Percentiles rank a stretch among this genome's conserved stretches.
These are phyloP conservation scores for Monilinia laxa DNA, from an alignment of 2,329 filamentous ascomycete genomes.

Conservation along the genomic window DNA sequence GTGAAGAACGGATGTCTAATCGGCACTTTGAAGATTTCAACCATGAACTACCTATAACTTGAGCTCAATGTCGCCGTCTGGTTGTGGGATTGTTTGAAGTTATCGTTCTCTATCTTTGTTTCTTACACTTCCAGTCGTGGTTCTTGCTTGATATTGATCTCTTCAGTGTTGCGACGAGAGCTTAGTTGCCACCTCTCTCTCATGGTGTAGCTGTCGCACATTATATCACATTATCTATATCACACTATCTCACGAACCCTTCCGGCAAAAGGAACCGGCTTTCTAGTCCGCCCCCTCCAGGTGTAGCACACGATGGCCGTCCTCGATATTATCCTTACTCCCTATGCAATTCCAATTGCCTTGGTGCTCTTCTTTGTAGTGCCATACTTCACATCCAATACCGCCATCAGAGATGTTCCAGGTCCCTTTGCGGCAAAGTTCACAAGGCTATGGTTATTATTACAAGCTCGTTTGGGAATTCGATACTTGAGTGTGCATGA, in stretches of 20 bases:
- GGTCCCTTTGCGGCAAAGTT: slow-evolving; percentile 59
- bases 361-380: slow-evolving; percentile 43
- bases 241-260: background rate
- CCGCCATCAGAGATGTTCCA: slow-evolving; percentile 45
- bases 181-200: background rate
- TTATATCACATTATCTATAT: background rate
- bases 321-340: slow-evolving; percentile 45
- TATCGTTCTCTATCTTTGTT: background rate
- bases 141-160: no score
- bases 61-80: slow-evolving; percentile 13
- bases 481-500: slow-evolving; percentile 66
- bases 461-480: slow-evolving; percentile 62
- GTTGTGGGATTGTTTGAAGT: background rate
- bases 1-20: background rate
- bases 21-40: slow-evolving; percentile 10
- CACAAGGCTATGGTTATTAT: slow-evolving; percentile 78
- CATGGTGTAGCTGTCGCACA: no score
- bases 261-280: background rate
- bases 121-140: background rate
- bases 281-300: no score
- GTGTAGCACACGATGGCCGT: slow-evolving; percentile 38
- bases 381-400: slow-evolving; percentile 40
- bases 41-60: slow-evolving; percentile 8
- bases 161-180: no score
- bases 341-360: slow-evolving; percentile 50